Evolutionary conservation across 495 filamentous ascomycete genomes (phyloP).

Genomic region (Cudoniella acicularis): DNA sequence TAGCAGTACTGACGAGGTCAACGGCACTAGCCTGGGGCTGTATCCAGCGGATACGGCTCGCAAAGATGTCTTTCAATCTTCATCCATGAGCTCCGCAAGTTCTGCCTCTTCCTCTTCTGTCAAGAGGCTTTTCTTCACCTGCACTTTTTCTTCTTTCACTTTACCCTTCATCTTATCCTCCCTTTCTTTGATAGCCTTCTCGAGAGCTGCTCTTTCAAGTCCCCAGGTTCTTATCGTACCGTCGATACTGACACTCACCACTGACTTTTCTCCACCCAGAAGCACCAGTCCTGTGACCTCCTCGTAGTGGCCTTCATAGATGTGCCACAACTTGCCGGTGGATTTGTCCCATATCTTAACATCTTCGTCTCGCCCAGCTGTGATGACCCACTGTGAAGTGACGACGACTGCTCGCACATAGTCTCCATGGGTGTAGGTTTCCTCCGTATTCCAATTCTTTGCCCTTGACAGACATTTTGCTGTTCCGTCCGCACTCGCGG

Average conservation of each 20-base stretch:
- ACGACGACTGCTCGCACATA: conserved; percentile 82
- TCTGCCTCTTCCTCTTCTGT: conserved; percentile 81
- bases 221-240: conserved; percentile 82
- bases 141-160: conserved; percentile 26
- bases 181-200: conserved; percentile 46
- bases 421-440: conserved; percentile 74
- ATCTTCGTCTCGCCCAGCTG: conserved; percentile 86
- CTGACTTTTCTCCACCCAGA: conserved; percentile 46
- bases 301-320: conserved; percentile 83
- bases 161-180: conserved; percentile 37
- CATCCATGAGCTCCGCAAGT: conserved; percentile 79
- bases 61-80: conserved; percentile 12
- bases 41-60: background rate
- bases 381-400: conserved; percentile 76
- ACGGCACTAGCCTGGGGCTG: too few species aligned
- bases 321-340: conserved; percentile 71
- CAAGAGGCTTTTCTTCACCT: conserved; percentile 37
- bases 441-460: conserved; percentile 63
- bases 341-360: conserved; percentile 80
- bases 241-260: conserved; percentile 85
- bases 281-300: conserved; percentile 81
- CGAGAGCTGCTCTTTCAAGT: conserved; percentile 59
- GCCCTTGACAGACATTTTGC: conserved; percentile 68
- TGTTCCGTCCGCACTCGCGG: conserved; percentile 81
- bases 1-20: too few species aligned